A percentile compares a stretch with the other conserved stretches of the same genome.
Evolutionary conservation across 1,139 yeast genomes (phyloP).

Genomic region (Pichia sp.): DNA sequence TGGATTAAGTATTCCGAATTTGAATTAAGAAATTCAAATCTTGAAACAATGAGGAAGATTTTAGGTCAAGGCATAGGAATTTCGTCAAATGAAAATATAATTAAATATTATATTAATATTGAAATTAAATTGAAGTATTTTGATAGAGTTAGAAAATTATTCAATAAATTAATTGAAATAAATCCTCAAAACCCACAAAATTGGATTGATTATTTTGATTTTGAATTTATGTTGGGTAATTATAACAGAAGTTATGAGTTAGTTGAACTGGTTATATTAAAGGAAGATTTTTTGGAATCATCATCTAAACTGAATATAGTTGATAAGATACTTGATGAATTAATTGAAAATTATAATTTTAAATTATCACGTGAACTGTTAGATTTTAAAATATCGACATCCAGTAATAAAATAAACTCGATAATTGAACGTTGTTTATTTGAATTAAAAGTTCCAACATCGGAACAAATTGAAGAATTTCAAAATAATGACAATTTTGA

Average conservation of each 20-base stretch:
- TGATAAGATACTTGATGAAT: slow-evolving; percentile 50
- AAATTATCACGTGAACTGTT: slow-evolving; percentile 51
- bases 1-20: slow-evolving; percentile 73
- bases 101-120: slow-evolving; percentile 54
- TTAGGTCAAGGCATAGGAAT: slow-evolving; percentile 70
- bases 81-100: slow-evolving; percentile 53
- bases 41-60: slow-evolving; percentile 56
- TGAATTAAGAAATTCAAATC: slow-evolving; percentile 53
- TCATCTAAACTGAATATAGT: slow-evolving; percentile 19
- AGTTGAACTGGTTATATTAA: slow-evolving; percentile 44
- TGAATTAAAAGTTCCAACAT: slow-evolving; percentile 62
- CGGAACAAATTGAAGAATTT: slow-evolving; percentile 40
- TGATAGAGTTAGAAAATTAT: slow-evolving; percentile 70
- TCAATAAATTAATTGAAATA: slow-evolving; percentile 58
- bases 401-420: slow-evolving; percentile 26
- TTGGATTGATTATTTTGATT: slow-evolving; percentile 57
- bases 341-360: slow-evolving; percentile 53
- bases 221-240: slow-evolving; percentile 71
- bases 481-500: slow-evolving; percentile 29
- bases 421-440: slow-evolving; percentile 60
- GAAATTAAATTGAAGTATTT: slow-evolving; percentile 59
- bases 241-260: slow-evolving; percentile 59
- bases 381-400: slow-evolving; percentile 37
- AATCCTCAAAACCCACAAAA: slow-evolving; percentile 38
- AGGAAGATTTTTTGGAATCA: not conserved